A percentile compares a stretch with the other conserved stretches of the same genome.
These are phyloP conservation scores for Suillus alpinus DNA, from an alignment of 768 basidiomycete genomes.

Conservation along the genomic window DNA sequence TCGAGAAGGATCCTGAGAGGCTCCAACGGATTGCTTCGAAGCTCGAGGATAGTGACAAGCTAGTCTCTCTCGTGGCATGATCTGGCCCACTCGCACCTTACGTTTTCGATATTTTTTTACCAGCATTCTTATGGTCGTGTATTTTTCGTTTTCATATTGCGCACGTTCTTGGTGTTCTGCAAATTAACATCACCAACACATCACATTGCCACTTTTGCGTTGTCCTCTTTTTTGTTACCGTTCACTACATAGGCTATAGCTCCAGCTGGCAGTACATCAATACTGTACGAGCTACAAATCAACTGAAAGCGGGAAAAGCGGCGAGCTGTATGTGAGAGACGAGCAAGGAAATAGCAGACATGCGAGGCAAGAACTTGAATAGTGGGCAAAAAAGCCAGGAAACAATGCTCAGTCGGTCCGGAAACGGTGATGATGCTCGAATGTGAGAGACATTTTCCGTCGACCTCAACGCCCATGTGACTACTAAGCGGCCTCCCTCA, in stretches of 20 bases:
- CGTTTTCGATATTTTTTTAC: constrained; percentile 10
- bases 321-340: too few species aligned
- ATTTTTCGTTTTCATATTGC: constrained; percentile 21
- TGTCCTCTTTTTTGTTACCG: constrained; percentile 14
- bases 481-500: too few species aligned
- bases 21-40: constrained; percentile 57
- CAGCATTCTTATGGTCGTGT: background rate
- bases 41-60: constrained; percentile 56
- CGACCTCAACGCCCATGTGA: too few species aligned
- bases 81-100: constrained; percentile 11
- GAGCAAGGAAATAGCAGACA: too few species aligned
- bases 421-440: too few species aligned
- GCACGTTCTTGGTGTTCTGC: constrained; percentile 26
- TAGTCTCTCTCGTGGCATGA: constrained; percentile 47
- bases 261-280: constrained; percentile 21
- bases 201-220: constrained; percentile 12
- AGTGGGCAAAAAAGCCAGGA: too few species aligned
- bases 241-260: constrained; percentile 16
- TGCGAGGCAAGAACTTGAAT: too few species aligned
- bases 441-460: too few species aligned
- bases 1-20: constrained; percentile 57
- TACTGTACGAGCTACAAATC: background rate
- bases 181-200: constrained; percentile 17
- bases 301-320: too few species aligned
- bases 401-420: too few species aligned